Base-by-base conservation (phyloP, 768 basidiomycete genomes). In the Tephrocybe sp. region DNA sequence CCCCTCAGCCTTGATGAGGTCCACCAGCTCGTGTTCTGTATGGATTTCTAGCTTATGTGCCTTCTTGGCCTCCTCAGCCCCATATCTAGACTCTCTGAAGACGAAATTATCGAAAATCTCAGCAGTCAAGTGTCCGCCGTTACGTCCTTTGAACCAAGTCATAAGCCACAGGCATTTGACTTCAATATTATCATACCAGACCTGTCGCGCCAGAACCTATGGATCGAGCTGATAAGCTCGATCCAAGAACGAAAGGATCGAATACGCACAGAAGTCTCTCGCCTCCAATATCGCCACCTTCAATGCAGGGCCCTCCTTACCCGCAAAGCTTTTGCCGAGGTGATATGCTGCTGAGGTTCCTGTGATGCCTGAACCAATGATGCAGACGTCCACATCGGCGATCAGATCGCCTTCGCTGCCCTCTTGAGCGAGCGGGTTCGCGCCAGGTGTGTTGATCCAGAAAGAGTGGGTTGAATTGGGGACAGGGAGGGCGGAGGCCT, bases 301-400 rank as follows among this genome's bases (percentile, higher is more conserved):
- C 28, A n/a, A 14, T 39, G 54, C 30, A 1, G 11, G 45, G 12
- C 12, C 7, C 28, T 51, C 38, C 55, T 58, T 28, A 54, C 62
- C 54, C 34, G 53, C 58, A 38, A 65, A 42, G 7, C 58, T 56
- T 45, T 73, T 70, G 3, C 81, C 71, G 26, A 93, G 71, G 61
- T 92, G 87, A 64, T 88, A 91, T 7, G 88, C 86, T 3, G 81
- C 76, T 17, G 83, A 81, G 6, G 88, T 76, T 14, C 90, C 90
- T 1, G 90, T 88, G 32, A 92, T 85, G 0, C 90, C 90, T 23
- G 85, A 82, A 4, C 91, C 91, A 37, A 93, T 82, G 58, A 93
- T 84, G 54, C 84, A 89, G 10, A 92, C 69, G 59, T 93, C 90
- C 2, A 83, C 82, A 45, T 83, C 78, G 0, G 60, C 40, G 0